phyloP scores from a whole-genome alignment of 2,329 filamentous ascomycete species.

The Beauveria brongniartii region DNA sequence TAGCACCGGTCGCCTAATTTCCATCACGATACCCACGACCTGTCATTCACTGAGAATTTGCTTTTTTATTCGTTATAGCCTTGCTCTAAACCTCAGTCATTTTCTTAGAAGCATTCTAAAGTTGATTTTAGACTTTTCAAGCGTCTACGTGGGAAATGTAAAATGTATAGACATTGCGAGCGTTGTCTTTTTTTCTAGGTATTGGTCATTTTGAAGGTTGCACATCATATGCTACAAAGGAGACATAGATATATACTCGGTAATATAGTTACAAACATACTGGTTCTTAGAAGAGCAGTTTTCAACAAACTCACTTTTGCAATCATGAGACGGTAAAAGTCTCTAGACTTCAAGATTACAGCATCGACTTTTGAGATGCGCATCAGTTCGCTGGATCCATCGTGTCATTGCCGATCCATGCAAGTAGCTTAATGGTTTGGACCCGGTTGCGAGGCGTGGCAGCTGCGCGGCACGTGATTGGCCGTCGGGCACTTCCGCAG shows the following conservation, averaged over 20 bases:
- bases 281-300: background rate
- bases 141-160: background rate
- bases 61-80: background rate
- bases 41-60: background rate
- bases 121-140: background rate
- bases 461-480: background rate
- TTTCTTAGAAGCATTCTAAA: background rate
- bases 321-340: background rate
- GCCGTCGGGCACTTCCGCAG: background rate
- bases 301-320: background rate
- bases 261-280: background rate
- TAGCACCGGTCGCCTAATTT: conserved; percentile 8
- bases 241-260: background rate
- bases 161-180: background rate
- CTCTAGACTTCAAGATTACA: background rate
- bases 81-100: background rate
- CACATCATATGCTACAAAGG: background rate
- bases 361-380: background rate
- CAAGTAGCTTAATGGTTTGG: background rate
- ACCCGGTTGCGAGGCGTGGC: background rate
- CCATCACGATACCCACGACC: conserved; percentile 7
- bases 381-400: background rate
- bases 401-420: background rate
- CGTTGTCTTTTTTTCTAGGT: background rate
- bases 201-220: background rate